These are phyloP conservation scores for Entamoeba histolytica DNA, from an alignment of 208 protist species.

Conservation along the genomic window DNA sequence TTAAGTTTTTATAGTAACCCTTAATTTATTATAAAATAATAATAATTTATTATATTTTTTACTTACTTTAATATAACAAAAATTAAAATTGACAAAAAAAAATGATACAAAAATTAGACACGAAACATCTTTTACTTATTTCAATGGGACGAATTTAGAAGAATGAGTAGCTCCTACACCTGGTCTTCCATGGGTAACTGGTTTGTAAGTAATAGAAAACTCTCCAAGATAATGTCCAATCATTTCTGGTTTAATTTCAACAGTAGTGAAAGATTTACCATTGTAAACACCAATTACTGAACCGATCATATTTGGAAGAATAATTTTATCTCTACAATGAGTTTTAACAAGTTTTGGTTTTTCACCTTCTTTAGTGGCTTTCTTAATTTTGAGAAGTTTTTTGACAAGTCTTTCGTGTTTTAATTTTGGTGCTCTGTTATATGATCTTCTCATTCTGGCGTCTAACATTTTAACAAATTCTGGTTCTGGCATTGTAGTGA, in stretches of 20 bases:
- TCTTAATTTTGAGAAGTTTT: constrained; percentile 62
- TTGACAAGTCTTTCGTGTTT: constrained; percentile 75
- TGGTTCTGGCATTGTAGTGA: not conserved
- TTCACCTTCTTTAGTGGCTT: constrained; percentile 63
- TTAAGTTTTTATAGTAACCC: too few relatives aligned
- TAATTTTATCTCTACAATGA: constrained; percentile 93
- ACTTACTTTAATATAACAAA: too few relatives aligned
- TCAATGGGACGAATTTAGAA: constrained; percentile 52
- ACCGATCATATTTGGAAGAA: constrained; percentile 98
- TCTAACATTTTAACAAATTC: constrained; percentile 1
- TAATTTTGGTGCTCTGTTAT: constrained; percentile 61
- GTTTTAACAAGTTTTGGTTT: constrained; percentile 94
- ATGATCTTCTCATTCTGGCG: constrained; percentile 65
- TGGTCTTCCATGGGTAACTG: constrained; percentile 86
- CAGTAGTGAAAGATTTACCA: constrained; percentile 84
- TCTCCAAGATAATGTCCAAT: constrained; percentile 96
- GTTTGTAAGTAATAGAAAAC: constrained; percentile 95
- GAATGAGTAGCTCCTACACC: constrained; percentile 90
- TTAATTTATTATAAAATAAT: too few relatives aligned
- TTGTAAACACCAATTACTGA: constrained; percentile 95
- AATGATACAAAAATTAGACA: too few relatives aligned
- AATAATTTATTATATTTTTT: too few relatives aligned
- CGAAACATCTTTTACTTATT: too few relatives aligned
- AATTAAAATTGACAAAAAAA: too few relatives aligned
- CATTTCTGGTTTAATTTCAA: constrained; percentile 97